A percentile compares a stretch with the other conserved stretches of the same genome.
phyloP scores from a whole-genome alignment of 257 asterid species.

The Ophiorrhiza pumila region DNA sequence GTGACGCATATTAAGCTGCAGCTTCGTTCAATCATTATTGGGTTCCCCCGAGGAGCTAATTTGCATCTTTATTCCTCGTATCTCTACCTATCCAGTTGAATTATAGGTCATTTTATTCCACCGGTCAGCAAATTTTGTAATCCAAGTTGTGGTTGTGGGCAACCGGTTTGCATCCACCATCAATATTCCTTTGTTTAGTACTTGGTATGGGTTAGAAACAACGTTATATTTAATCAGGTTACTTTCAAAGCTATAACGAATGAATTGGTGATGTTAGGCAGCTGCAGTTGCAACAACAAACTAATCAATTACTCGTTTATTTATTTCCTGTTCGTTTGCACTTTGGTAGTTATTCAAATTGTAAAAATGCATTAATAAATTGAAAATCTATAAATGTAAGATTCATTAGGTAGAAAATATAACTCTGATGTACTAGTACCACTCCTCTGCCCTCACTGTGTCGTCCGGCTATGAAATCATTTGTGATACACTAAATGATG shows the following conservation, averaged over 20 bases:
- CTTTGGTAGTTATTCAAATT: too few species aligned
- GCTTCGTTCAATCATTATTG: too few species aligned
- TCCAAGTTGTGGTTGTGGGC: background rate
- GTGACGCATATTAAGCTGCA: too few species aligned
- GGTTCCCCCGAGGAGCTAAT: too few species aligned
- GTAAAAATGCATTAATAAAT: too few species aligned
- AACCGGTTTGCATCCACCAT: background rate
- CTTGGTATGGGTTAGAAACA: background rate
- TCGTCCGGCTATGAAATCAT: too few species aligned
- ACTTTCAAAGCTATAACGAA: background rate
- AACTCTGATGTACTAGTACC: too few species aligned
- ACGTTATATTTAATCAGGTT: background rate
- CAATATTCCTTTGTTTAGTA: background rate
- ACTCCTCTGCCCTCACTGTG: too few species aligned
- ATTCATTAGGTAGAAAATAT: too few species aligned
- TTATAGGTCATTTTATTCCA: background rate
- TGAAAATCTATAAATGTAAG: too few species aligned
- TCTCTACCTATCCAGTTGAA: background rate
- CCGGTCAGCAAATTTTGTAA: background rate
- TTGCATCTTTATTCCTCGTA: too few species aligned
- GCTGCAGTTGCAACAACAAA: slow-evolving; percentile 1
- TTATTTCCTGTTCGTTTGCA: background rate
- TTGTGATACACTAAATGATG: too few species aligned
- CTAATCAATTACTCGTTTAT: background rate
- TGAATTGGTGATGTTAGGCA: background rate